Percentiles rank a stretch among this genome's conserved stretches.
Conservation (phyloP, 1,284 basidiomycete species). For the Pseudozyma pruni region DNA sequence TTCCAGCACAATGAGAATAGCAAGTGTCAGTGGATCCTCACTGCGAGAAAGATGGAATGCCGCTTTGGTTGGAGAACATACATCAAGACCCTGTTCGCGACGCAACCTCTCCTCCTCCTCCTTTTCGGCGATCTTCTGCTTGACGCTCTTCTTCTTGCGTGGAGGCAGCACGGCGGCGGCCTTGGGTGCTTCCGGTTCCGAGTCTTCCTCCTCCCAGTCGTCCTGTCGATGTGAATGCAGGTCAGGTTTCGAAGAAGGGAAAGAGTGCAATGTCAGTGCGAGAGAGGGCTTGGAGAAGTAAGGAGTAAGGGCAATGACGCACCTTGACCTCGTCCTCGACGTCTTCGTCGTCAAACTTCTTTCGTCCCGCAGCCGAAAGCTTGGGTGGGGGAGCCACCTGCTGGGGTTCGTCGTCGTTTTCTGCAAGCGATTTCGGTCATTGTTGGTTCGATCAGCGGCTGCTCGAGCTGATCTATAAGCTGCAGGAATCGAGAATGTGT, state of each 20-base stretch:
- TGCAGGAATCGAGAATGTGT: not conserved
- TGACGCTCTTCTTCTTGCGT: conserved; percentile 64
- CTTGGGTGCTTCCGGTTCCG: conserved; percentile 48
- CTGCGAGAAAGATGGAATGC: not conserved
- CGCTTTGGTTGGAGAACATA: not conserved
- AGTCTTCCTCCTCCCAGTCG: conserved; percentile 66
- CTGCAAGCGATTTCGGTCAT: conserved; percentile 9
- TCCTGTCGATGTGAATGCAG: conserved; percentile 43
- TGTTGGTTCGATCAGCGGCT: no score
- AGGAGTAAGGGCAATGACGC: not conserved
- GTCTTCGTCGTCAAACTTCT: conserved; percentile 66
- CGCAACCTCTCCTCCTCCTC: conserved; percentile 58
- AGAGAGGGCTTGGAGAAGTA: not conserved
- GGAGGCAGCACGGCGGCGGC: conserved; percentile 39
- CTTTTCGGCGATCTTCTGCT: conserved; percentile 65
- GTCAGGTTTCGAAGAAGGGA: no score
- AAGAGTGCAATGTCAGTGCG: not conserved
- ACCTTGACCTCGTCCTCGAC: conserved; percentile 64
- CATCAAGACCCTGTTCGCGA: conserved; percentile 43
- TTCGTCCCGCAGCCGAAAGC: conserved; percentile 36
- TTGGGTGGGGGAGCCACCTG: conserved; percentile 24
- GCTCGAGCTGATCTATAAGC: no score
- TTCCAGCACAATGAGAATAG: not conserved
- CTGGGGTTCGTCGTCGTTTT: conserved; percentile 62
- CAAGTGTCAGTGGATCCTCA: not conserved